Evolutionary conservation across 352 stramenopile genomes (phyloP).

Genomic region (Saprolegnia diclina): DNA sequence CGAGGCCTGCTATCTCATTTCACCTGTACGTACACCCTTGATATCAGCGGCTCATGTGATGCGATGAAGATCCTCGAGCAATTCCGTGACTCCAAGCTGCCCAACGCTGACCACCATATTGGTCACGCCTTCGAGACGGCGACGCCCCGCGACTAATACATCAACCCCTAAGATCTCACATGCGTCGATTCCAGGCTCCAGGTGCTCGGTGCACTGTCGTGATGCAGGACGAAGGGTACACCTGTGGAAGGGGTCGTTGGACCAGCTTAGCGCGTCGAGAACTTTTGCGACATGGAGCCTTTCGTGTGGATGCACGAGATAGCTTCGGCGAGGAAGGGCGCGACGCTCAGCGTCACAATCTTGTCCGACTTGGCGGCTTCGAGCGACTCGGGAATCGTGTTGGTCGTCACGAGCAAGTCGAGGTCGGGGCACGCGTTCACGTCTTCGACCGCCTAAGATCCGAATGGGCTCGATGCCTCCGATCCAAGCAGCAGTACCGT

Average conservation of each 20-base stretch:
- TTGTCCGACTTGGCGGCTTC: conserved; percentile 43
- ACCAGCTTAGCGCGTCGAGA: conserved; percentile 5
- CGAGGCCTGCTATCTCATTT: conserved; percentile 77
- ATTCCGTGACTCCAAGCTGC: conserved; percentile 4
- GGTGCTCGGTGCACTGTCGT: not conserved
- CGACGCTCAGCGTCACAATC: conserved; percentile 80
- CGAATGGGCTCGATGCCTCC: no score
- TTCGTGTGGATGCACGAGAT: conserved; percentile 87
- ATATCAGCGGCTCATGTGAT: not conserved
- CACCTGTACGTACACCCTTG: conserved; percentile 39
- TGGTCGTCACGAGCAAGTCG: conserved; percentile 79
- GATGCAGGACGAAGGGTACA: not conserved
- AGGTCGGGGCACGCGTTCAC: conserved; percentile 68
- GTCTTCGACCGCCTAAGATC: conserved; percentile 42
- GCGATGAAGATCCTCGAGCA: not conserved
- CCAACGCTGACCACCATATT: conserved; percentile 4
- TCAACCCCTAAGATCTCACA: not conserved
- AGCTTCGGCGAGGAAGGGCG: conserved; percentile 82
- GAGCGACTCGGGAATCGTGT: conserved; percentile 57
- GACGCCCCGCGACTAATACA: conserved; percentile 1
- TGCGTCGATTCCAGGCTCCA: not conserved
- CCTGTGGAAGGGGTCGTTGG: not conserved
- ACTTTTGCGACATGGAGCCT: conserved; percentile 54
- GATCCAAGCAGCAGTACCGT: conserved; percentile 37
- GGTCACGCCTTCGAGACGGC: not conserved